Evolutionary conservation across 805 yeast genomes (phyloP).

Genomic region (Ogataea haglerorum): DNA sequence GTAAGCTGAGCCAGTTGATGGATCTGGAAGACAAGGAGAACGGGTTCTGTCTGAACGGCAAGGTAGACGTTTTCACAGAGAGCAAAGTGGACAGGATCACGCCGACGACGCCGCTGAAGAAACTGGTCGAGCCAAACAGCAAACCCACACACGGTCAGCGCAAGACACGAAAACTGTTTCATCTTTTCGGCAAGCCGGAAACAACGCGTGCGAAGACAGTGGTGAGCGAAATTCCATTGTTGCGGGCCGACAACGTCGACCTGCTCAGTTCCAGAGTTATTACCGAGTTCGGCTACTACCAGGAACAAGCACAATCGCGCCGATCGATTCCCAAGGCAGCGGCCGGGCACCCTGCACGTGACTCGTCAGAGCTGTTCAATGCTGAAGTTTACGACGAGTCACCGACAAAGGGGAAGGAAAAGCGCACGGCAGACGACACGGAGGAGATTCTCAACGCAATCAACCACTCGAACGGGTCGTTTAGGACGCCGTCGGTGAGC

Average conservation of each 20-base stretch:
- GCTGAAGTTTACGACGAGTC: constrained; percentile 7
- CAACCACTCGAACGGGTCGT: constrained; percentile 25
- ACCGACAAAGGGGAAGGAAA: constrained; percentile 20
- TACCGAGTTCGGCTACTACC: constrained; percentile 44
- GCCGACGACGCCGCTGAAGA: constrained; percentile 69
- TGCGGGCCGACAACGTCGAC: constrained; percentile 44
- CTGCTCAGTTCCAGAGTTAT: constrained; percentile 67
- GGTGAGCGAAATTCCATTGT: constrained; percentile 1
- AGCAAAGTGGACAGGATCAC: constrained; percentile 43
- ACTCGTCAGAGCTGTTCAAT: constrained; percentile 2
- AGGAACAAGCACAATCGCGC: constrained; percentile 26
- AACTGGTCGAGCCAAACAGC: constrained; percentile 38
- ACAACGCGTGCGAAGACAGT: neutral
- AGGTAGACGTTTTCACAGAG: constrained; percentile 46
- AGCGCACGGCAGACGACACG: constrained; percentile 10
- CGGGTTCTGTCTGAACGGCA: constrained; percentile 51
- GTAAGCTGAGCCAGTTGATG: constrained; percentile 17
- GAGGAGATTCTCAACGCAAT: constrained; percentile 17
- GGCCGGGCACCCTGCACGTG: constrained; percentile 19
- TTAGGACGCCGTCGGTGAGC: constrained; percentile 34
- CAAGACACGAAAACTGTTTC: constrained; percentile 1
- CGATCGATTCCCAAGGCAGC: constrained; percentile 20
- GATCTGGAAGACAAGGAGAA: constrained; percentile 21
- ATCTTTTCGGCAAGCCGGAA: constrained; percentile 4
- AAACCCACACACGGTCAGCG: neutral